Evolutionary conservation across 768 basidiomycete species (phyloP), one percentile per base, ranked within the genome.

Genomic region (Tephrocybe sp.): DNA sequence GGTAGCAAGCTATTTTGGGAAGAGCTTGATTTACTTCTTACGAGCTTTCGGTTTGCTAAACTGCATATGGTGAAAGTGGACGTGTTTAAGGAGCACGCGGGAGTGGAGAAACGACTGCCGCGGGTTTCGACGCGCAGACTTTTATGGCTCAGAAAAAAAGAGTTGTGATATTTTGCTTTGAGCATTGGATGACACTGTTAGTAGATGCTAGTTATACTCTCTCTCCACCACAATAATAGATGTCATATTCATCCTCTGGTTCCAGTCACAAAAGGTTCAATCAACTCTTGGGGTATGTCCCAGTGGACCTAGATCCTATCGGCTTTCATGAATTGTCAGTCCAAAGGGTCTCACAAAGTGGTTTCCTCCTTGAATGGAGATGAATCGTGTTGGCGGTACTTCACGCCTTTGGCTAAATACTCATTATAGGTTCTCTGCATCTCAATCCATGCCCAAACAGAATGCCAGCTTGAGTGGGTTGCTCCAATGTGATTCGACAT

Each of bases 221-320:
- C 26, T 26, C 7, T 4, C 26, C 7, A 4, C 4, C 26, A 26
- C 3, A 26, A 26, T 4, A 4, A 26, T 26, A 26, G 26, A 26
- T 7, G 26, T 3, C 26, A 8, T 23, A 11, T 39, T 39, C 10
- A 39, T 0, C 32, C 17, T 20, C 22, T n/a, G 17, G 43, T 43
- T 1, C 46, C 52, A 12, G 41, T 31, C 19, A 43, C 34, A 13
- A 53, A 16, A 13, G 30, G 14, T 16, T 51, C 39, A 31, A 55
- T 19, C 14, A 55, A 33, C 22, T 49, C 42, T 20, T 47, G 20
- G 4, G 53, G 49, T 14, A 26, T 32, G 26, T 55, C 53, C 48
- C 44, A 55, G 38, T 55, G 53, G 14, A 32, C 34, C 53, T 55
- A 20, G 4, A 30, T 23, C 14, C 9, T 41, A 33, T 48, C 31